Conservation (phyloP, 31 red algal species). For the Asparagopsis taxiformis region DNA sequence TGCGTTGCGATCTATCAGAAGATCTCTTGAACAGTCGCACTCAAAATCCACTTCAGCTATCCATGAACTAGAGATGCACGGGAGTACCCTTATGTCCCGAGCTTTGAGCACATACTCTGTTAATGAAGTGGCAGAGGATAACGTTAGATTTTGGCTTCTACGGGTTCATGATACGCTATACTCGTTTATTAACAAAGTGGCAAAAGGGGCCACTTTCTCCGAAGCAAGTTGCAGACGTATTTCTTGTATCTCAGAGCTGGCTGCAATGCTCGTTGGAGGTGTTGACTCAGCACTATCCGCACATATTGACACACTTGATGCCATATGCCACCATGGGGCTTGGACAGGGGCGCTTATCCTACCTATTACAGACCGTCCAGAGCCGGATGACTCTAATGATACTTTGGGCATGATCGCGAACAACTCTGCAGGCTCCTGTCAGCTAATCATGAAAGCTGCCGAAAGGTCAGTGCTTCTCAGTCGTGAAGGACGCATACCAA, state of each 20-base stretch:
- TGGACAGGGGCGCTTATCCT: too few relatives aligned
- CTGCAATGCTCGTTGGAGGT: background rate
- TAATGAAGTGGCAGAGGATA: background rate
- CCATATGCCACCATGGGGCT: too few relatives aligned
- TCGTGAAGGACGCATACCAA: constrained; percentile 34
- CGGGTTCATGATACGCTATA: background rate
- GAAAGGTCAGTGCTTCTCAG: constrained; percentile 31
- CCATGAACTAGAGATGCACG: background rate
- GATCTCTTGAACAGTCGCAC: constrained; percentile 5
- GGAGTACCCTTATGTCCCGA: background rate
- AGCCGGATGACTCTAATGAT: background rate
- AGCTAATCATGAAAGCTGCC: constrained; percentile 34
- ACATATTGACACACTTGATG: too few relatives aligned
- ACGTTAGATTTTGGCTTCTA: constrained; percentile 8
- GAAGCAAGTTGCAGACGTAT: background rate
- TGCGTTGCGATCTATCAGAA: background rate
- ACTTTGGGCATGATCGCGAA: background rate
- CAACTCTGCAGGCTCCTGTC: constrained; percentile 4
- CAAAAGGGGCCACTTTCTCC: background rate
- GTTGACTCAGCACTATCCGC: too few relatives aligned
- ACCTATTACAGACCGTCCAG: constrained; percentile 4
- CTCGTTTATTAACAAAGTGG: background rate
- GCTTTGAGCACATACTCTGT: background rate
- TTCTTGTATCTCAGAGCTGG: background rate
- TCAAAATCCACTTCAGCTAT: background rate